Evolutionary conservation across 441 rosid species (phyloP).

Genomic region (Dalechampia spathulata): DNA sequence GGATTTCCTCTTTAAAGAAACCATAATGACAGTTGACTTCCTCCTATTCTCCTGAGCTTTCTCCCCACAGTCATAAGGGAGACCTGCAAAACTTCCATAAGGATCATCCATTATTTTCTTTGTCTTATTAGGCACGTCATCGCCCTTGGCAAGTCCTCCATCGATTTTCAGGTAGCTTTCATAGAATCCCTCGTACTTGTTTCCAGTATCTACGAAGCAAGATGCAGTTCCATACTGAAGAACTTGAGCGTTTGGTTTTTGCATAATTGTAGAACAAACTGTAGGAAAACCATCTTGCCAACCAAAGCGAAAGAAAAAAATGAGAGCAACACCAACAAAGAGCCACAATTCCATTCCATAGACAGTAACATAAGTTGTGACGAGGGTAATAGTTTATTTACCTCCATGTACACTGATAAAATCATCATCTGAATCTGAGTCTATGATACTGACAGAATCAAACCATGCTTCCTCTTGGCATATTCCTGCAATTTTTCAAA

Average conservation of each 20-base stretch:
- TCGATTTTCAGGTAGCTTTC: slow-evolving; percentile 54
- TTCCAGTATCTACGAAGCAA: slow-evolving; percentile 24
- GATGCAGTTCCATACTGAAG: slow-evolving; percentile 43
- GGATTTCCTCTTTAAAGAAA: slow-evolving; percentile 59
- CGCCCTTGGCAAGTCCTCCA: slow-evolving; percentile 27
- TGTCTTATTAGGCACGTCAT: slow-evolving; percentile 12
- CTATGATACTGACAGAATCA: slow-evolving; percentile 68
- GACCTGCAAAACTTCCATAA: slow-evolving; percentile 27
- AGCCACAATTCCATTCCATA: too few species aligned
- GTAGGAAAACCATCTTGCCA: slow-evolving; percentile 47
- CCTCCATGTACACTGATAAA: slow-evolving; percentile 55
- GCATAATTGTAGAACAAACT: slow-evolving; percentile 28
- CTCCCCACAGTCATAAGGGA: slow-evolving; percentile 30
- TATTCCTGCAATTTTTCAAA: slow-evolving; percentile 30
- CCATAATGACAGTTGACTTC: slow-evolving; percentile 57
- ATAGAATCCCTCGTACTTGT: slow-evolving; percentile 42
- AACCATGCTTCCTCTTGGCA: slow-evolving; percentile 83
- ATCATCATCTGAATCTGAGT: slow-evolving; percentile 82
- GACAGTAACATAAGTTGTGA: not conserved
- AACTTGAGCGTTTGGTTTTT: slow-evolving; percentile 30
- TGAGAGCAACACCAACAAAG: too few species aligned
- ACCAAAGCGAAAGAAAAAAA: not conserved
- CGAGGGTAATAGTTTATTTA: slow-evolving; percentile 13
- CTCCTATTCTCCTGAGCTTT: slow-evolving; percentile 38
- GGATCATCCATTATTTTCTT: slow-evolving; percentile 43